phyloP scores from a whole-genome alignment of 768 basidiomycete genomes.

The Pleurotus sapidus region DNA sequence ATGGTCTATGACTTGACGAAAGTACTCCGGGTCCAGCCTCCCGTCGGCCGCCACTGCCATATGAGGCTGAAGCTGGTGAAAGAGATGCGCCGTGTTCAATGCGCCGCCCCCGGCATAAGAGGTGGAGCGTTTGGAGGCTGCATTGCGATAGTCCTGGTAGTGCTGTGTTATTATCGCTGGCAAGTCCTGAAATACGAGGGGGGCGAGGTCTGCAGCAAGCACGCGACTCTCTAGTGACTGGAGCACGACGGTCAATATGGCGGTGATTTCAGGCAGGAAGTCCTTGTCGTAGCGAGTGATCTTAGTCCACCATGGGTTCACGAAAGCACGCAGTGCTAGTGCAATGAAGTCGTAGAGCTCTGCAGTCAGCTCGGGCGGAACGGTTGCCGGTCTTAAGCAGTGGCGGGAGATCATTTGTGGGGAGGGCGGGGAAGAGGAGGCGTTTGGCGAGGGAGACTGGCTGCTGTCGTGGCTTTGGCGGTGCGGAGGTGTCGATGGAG shows the following conservation, averaged over 20 bases:
- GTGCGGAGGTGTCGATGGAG: constrained; percentile 13
- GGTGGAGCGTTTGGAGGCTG: constrained; percentile 54
- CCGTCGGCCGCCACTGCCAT: constrained; percentile 72
- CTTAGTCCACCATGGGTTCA: constrained; percentile 85
- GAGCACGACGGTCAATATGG: constrained; percentile 54
- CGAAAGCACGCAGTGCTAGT: constrained; percentile 72
- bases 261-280: constrained; percentile 69
- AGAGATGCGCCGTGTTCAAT: constrained; percentile 60
- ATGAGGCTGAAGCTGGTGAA: constrained; percentile 82
- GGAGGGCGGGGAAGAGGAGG: constrained; percentile 58
- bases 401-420: constrained; percentile 43
- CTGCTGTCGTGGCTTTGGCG: constrained; percentile 20
- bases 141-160: constrained; percentile 74
- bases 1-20: constrained; percentile 76
- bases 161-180: constrained; percentile 74
- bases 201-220: constrained; percentile 50
- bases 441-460: constrained; percentile 46
- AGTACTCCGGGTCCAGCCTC: constrained; percentile 68
- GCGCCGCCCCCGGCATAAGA: constrained; percentile 72
- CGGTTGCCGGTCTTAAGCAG: constrained; percentile 43
- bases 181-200: constrained; percentile 58
- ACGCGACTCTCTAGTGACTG: constrained; percentile 60
- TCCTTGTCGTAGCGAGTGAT: constrained; percentile 83
- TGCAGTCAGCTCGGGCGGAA: constrained; percentile 54
- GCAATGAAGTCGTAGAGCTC: constrained; percentile 82